Evolutionary conservation across 2,329 filamentous ascomycete species (phyloP).

Genomic region (Aspergillus puulaauensis): DNA sequence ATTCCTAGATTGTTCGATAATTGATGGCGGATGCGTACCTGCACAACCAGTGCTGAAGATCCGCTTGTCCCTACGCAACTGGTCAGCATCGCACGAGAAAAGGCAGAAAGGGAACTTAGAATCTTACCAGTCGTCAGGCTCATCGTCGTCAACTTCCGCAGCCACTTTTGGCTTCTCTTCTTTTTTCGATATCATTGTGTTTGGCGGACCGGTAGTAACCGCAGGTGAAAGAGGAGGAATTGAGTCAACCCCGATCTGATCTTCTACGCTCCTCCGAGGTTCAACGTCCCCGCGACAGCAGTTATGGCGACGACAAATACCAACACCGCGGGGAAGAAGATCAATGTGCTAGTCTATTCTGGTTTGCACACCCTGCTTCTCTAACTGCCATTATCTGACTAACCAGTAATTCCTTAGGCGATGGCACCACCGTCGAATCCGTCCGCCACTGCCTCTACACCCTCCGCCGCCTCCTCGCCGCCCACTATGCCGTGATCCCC

Average conservation of each 20-base stretch:
- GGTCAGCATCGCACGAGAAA: conserved; percentile 17
- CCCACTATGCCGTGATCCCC: conserved; percentile 89
- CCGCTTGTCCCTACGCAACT: conserved; percentile 78
- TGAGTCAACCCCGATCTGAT: conserved; percentile 1
- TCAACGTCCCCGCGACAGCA: conserved; percentile 21
- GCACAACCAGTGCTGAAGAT: conserved; percentile 96
- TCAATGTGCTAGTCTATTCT: conserved; percentile 93
- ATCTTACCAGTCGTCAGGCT: conserved; percentile 87
- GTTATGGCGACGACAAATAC: conserved; percentile 30
- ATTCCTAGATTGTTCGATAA: not conserved
- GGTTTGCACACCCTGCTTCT: conserved; percentile 53
- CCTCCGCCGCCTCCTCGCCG: conserved; percentile 79
- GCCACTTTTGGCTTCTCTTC: conserved; percentile 45
- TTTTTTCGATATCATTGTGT: conserved; percentile 62
- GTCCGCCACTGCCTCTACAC: conserved; percentile 87
- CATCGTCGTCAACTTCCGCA: conserved; percentile 67
- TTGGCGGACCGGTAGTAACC: conserved; percentile 2
- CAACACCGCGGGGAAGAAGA: conserved; percentile 60
- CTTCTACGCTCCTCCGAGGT: not conserved
- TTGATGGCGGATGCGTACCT: conserved; percentile 53
- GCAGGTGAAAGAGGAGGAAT: conserved; percentile 1
- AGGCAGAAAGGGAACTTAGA: not conserved
- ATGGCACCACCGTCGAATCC: conserved; percentile 82
- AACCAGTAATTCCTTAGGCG: conserved; percentile 54
- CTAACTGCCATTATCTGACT: conserved; percentile 27